phyloP scores from a whole-genome alignment of 768 basidiomycete species.

The Serpula lacrymans region DNA sequence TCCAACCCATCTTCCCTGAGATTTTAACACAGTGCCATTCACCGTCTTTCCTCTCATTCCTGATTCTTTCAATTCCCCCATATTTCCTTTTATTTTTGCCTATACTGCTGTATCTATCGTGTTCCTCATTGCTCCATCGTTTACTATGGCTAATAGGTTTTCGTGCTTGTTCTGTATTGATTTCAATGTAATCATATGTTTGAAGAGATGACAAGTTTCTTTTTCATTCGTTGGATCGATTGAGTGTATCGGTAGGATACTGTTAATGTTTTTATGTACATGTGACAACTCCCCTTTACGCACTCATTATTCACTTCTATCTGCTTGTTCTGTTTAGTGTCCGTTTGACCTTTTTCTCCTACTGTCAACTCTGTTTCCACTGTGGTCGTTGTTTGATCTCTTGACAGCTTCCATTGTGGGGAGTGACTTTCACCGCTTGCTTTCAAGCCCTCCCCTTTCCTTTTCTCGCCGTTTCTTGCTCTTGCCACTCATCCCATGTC shows the following conservation, averaged over 20 bases:
- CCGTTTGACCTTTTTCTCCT: no score
- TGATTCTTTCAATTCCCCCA: neutral
- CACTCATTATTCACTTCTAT: no score
- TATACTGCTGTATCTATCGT: conserved; percentile 7
- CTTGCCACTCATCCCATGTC: neutral
- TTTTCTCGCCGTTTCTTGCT: neutral
- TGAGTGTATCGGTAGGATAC: conserved; percentile 7
- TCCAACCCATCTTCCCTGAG: neutral
- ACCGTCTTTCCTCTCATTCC: neutral
- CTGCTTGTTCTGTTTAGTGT: no score
- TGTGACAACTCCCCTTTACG: neutral
- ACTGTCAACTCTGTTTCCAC: no score
- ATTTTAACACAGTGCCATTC: neutral
- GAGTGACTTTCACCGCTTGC: no score
- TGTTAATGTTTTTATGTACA: conserved; percentile 14
- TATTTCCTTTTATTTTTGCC: conserved; percentile 4
- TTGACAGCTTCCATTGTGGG: no score
- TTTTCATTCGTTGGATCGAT: neutral
- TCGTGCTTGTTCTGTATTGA: conserved; percentile 9
- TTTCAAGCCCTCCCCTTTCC: neutral
- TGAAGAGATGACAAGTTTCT: conserved; percentile 15
- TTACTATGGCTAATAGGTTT: neutral
- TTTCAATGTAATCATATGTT: conserved; percentile 13
- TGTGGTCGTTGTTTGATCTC: no score
- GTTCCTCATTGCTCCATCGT: conserved; percentile 2